phyloP scores from a whole-genome alignment of 257 asterid species.

The Ilex aquifolium region DNA sequence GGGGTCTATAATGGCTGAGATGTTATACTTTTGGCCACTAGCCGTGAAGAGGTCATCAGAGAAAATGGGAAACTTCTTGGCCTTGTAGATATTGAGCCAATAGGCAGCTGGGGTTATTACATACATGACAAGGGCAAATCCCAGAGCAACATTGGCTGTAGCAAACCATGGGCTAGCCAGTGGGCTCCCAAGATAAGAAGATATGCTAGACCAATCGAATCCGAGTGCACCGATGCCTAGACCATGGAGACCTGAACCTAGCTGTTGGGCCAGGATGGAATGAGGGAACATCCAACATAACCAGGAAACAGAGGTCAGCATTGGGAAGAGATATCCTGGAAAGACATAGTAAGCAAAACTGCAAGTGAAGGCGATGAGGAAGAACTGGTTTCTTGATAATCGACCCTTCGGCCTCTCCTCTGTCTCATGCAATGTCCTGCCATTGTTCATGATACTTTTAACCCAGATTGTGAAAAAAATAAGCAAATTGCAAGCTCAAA shows the following conservation, averaged over 20 bases:
- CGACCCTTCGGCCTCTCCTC: conserved; percentile 65
- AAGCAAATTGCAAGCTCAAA: too few relatives aligned
- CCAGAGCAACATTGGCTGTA: conserved; percentile 83
- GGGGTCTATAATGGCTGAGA: conserved; percentile 63
- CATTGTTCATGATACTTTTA: conserved; percentile 8
- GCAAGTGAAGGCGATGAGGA: conserved; percentile 72
- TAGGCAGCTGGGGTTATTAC: conserved; percentile 59
- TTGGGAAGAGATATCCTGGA: conserved; percentile 82
- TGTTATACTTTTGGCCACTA: conserved; percentile 66
- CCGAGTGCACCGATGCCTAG: conserved; percentile 88
- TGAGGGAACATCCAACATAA: conserved; percentile 79
- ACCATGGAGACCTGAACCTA: conserved; percentile 94
- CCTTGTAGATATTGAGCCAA: conserved; percentile 63
- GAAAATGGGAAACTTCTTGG: conserved; percentile 83
- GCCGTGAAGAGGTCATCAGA: conserved; percentile 78
- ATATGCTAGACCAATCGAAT: conserved; percentile 91
- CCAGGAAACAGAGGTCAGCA: conserved; percentile 85
- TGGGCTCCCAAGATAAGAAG: conserved; percentile 94
- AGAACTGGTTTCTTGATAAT: conserved; percentile 75
- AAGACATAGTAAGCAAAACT: conserved; percentile 86
- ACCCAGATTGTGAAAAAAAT: too few relatives aligned
- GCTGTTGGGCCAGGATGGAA: conserved; percentile 76
- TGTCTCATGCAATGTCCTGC: conserved; percentile 90
- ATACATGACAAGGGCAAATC: conserved; percentile 68
- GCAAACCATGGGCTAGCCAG: conserved; percentile 99